Percentiles rank a stretch among this genome's conserved stretches.
Evolutionary conservation across 1,139 yeast genomes (phyloP).

Genomic region (Meyerozyma carpophila): DNA sequence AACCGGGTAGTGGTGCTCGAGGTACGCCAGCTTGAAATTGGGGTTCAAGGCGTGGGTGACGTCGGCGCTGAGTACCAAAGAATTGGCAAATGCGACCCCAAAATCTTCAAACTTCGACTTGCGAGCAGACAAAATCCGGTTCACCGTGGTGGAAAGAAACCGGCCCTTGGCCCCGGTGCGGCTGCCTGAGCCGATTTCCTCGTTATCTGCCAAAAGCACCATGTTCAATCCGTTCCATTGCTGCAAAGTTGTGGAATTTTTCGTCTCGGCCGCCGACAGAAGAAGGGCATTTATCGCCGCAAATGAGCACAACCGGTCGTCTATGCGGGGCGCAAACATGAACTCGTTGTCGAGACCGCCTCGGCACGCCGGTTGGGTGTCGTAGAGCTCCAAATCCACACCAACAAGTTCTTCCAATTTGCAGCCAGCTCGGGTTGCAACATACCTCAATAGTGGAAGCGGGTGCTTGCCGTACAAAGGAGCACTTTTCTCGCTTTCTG

Average conservation of each 20-base stretch:
- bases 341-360: slow-evolving; percentile 40
- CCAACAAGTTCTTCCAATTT: slow-evolving; percentile 23
- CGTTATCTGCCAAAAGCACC: slow-evolving; percentile 39
- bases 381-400: slow-evolving; percentile 38
- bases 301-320: slow-evolving; percentile 41
- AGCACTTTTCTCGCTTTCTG: slow-evolving; percentile 27
- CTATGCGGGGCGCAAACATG: slow-evolving; percentile 39
- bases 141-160: slow-evolving; percentile 15
- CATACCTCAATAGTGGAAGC: slow-evolving; percentile 28
- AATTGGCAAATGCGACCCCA: slow-evolving; percentile 27
- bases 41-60: slow-evolving; percentile 45
- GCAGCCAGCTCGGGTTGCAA: slow-evolving; percentile 24
- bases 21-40: slow-evolving; percentile 32
- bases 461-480: slow-evolving; percentile 37
- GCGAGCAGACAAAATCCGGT: slow-evolving; percentile 8
- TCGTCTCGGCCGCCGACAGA: not conserved
- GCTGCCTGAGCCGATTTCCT: slow-evolving; percentile 40
- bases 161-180: slow-evolving; percentile 40
- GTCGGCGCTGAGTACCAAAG: slow-evolving; percentile 39
- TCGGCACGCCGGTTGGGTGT: slow-evolving; percentile 34
- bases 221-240: slow-evolving; percentile 27
- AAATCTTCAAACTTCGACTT: slow-evolving; percentile 4
- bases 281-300: slow-evolving; percentile 34
- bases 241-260: slow-evolving; percentile 7
- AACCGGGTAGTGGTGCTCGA: slow-evolving; percentile 34